Base-by-base conservation (phyloP, 2,329 filamentous ascomycete genomes). In the Cylindrodendrum hubeiense region DNA sequence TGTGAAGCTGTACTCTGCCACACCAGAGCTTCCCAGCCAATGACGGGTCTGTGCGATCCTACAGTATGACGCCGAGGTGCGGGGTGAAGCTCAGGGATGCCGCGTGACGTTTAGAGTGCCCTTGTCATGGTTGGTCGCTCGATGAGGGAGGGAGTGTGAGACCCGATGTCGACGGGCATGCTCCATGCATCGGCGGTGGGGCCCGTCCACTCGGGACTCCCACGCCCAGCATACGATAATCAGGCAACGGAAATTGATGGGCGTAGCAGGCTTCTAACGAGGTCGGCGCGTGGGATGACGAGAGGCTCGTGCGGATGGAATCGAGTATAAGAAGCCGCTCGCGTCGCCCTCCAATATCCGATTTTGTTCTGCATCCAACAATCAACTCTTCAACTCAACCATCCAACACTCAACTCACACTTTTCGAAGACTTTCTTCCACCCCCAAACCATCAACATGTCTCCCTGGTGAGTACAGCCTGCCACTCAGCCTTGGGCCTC, bases 381-480 rank as follows among this genome's bases (percentile, higher is more conserved):
- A 65, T 51, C 69, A 63, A 54, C 53, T 46, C 47, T 54, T 44
- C 58, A 65, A 57, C 56, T 59, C 67, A 65, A 66, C 22, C 47
- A 64, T 67, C 41, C 67, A 71, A 67, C 63, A 66, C 58, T 67
- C 57, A 65, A 65, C 69, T 49, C 66, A 68, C 59, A 53, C 62
- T 70, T 75, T 30, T 69, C 60, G 66, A 74, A 74, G 70, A 62
- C 46, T 33, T 65, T 71, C 67, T 66, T 73, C 70, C 68, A 51
- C 49, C 55, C 68, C 54, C 56, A 71, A 65, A 71, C 47, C 62
- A 71, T 74, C 71, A 75, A 68, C 41, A 75, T 75, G 73, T 67
- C 73, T 75, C 73, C 73, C 69, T 75, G 73, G 73, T 75, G 63
- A 73, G 73, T 62, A 22, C 30, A 49, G 24, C 43, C 34, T 50